Conservation (phyloP, 2,329 filamentous ascomycete species). For the Conoideocrella luteorostrata region DNA sequence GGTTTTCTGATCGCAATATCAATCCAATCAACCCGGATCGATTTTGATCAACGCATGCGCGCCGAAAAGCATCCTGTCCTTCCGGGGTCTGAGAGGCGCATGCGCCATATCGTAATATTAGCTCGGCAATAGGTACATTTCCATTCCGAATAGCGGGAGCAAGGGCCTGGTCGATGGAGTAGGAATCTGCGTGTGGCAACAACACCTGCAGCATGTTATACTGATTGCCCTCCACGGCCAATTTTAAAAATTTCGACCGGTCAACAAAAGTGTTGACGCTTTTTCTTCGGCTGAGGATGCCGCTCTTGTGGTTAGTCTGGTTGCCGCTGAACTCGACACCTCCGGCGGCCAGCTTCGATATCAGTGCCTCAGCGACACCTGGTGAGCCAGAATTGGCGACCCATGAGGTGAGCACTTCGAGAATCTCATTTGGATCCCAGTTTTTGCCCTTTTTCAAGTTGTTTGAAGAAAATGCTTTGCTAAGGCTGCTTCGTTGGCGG, state of each 20-base stretch:
- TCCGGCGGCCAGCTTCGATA: slow-evolving; percentile 40
- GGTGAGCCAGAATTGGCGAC: slow-evolving; percentile 43
- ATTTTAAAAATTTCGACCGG: slow-evolving; percentile 43
- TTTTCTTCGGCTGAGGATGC: slow-evolving; percentile 40
- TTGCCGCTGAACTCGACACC: slow-evolving; percentile 46
- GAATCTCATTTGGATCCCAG: slow-evolving; percentile 47
- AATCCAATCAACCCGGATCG: slow-evolving; percentile 40
- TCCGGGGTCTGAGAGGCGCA: slow-evolving; percentile 40
- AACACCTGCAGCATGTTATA: slow-evolving; percentile 48
- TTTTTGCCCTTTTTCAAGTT: slow-evolving; percentile 40
- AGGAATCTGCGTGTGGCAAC: slow-evolving; percentile 44
- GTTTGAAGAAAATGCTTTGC: slow-evolving; percentile 30
- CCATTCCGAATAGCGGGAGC: slow-evolving; percentile 40
- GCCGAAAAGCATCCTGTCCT: slow-evolving; percentile 47
- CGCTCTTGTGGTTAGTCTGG: slow-evolving; percentile 38
- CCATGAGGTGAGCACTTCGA: slow-evolving; percentile 43
- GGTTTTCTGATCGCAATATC: slow-evolving; percentile 42
- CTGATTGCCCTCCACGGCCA: slow-evolving; percentile 44
- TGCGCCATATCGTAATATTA: slow-evolving; percentile 46
- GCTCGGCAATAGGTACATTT: slow-evolving; percentile 36
- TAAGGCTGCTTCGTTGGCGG: slow-evolving; percentile 33
- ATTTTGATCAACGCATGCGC: slow-evolving; percentile 40
- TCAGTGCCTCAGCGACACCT: slow-evolving; percentile 50
- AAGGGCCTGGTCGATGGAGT: slow-evolving; percentile 43
- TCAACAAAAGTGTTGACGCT: slow-evolving; percentile 43